phyloP scores from a whole-genome alignment of 495 filamentous ascomycete genomes.

The Margaritispora aquatica region DNA sequence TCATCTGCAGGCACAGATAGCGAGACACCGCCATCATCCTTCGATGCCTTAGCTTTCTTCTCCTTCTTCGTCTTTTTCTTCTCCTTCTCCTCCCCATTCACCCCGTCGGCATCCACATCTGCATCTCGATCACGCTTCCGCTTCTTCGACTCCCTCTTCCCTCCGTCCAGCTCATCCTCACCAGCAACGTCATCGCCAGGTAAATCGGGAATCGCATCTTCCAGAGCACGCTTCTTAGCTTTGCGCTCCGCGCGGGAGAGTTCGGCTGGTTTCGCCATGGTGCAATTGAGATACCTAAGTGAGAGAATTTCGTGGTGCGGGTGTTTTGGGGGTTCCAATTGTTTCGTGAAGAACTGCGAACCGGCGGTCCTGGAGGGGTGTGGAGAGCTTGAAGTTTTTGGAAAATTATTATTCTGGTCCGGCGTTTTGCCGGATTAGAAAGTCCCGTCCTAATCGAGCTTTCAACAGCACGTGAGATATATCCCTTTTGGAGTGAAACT shows the following conservation, averaged over 20 bases:
- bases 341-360: no score
- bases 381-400: not conserved
- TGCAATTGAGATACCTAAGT: no score
- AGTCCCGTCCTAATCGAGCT: no score
- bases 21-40: slow-evolving; percentile 37
- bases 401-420: not conserved
- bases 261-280: slow-evolving; percentile 18
- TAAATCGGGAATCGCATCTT: slow-evolving; percentile 25
- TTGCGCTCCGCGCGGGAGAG: slow-evolving; percentile 23
- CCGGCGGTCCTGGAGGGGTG: no score
- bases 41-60: slow-evolving; percentile 17
- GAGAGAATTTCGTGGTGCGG: no score
- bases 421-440: not conserved
- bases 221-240: slow-evolving; percentile 25
- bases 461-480: no score
- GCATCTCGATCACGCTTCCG: slow-evolving; percentile 34
- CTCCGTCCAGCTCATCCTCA: slow-evolving; percentile 5
- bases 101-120: slow-evolving; percentile 17
- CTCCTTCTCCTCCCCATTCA: slow-evolving; percentile 11
- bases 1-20: no score
- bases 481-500: no score
- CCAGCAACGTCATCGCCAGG: slow-evolving; percentile 16
- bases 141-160: slow-evolving; percentile 36
- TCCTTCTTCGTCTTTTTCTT: slow-evolving; percentile 23
- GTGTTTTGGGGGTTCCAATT: no score